phyloP scores from a whole-genome alignment of 75 land plant genomes.

The Selaginella moellendorffii region DNA sequence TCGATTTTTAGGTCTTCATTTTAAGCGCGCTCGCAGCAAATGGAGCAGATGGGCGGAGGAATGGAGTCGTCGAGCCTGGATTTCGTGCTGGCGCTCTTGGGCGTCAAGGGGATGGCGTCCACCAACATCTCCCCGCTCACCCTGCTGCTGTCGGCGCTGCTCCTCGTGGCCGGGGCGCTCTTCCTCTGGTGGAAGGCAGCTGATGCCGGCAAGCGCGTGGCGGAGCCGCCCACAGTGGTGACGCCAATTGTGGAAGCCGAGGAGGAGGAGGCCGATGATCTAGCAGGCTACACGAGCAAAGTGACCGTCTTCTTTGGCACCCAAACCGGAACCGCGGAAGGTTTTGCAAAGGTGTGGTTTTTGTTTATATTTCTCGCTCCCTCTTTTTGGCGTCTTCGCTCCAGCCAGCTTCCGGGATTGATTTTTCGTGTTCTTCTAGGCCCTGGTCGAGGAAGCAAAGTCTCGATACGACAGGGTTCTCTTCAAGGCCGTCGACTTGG shows the following conservation, averaged over 20 bases:
- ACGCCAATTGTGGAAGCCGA: conserved; percentile 1
- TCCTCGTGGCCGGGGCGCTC: not conserved
- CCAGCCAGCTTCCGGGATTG: too few relatives aligned
- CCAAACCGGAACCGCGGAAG: conserved; percentile 75
- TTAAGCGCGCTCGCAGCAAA: not conserved
- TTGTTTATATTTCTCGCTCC: conserved; percentile 1
- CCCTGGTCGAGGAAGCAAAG: not conserved
- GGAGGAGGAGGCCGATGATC: conserved; percentile 26
- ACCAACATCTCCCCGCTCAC: not conserved
- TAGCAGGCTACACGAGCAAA: conserved; percentile 26
- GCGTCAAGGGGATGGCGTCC: not conserved
- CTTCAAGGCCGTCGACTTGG: conserved; percentile 5
- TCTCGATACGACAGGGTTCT: not conserved
- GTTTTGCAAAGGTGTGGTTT: conserved; percentile 38
- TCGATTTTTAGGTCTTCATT: not conserved
- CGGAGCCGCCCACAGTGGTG: not conserved
- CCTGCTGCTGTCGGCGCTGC: not conserved
- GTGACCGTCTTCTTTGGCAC: conserved; percentile 63
- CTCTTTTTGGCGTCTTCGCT: not conserved
- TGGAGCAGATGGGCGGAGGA: not conserved
- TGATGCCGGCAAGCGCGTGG: not conserved
- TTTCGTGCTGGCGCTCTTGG: not conserved
- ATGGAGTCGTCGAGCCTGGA: not conserved
- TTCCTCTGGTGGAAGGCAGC: not conserved
- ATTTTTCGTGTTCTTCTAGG: not conserved